A percentile compares a stretch with the other conserved stretches of the same genome.
These are phyloP conservation scores for Blastomyces gilchristii DNA, from an alignment of 2,329 filamentous ascomycete species.

Conservation along the genomic window DNA sequence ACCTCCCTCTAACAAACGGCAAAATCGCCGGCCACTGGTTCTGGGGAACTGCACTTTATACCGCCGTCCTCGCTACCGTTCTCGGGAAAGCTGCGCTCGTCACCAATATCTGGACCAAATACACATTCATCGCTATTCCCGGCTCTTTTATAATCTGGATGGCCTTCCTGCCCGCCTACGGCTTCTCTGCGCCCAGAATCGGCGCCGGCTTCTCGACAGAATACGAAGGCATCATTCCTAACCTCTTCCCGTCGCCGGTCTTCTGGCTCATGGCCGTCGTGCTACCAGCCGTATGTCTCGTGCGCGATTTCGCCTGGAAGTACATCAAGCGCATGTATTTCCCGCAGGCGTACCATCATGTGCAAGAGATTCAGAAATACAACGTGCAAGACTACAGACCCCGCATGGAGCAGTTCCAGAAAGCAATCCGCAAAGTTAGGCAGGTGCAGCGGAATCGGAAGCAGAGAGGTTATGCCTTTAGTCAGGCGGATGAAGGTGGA, in stretches of 20 bases:
- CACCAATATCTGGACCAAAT: conserved; percentile 98
- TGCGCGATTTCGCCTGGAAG: conserved; percentile 92
- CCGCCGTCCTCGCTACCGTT: conserved; percentile 82
- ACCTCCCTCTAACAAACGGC: conserved; percentile 69
- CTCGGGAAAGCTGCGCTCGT: conserved; percentile 90
- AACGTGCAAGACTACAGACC: conserved; percentile 98
- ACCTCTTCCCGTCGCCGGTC: conserved; percentile 66
- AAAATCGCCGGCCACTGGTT: conserved; percentile 89
- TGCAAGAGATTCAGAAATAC: conserved; percentile 99
- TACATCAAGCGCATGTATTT: conserved; percentile 96
- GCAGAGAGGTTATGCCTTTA: conserved; percentile 96
- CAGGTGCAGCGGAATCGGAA: conserved; percentile 99
- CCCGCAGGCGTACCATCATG: conserved; percentile 91
- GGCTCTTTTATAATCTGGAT: conserved; percentile 90
- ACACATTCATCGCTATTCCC: conserved; percentile 88
- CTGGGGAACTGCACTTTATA: conserved; percentile 93
- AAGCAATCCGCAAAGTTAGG: conserved; percentile 94
- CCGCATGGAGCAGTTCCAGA: conserved; percentile 99
- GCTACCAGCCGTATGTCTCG: conserved; percentile 68
- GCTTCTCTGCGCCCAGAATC: conserved; percentile 70
- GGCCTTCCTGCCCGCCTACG: conserved; percentile 79
- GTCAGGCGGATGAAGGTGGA: conserved; percentile 81
- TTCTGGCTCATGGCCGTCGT: conserved; percentile 89
- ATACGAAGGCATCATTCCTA: conserved; percentile 72
- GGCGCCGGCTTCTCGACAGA: conserved; percentile 66